phyloP scores from a whole-genome alignment of 225 moss, liverwort and hornwort species.

The Sphagnum contortum region DNA sequence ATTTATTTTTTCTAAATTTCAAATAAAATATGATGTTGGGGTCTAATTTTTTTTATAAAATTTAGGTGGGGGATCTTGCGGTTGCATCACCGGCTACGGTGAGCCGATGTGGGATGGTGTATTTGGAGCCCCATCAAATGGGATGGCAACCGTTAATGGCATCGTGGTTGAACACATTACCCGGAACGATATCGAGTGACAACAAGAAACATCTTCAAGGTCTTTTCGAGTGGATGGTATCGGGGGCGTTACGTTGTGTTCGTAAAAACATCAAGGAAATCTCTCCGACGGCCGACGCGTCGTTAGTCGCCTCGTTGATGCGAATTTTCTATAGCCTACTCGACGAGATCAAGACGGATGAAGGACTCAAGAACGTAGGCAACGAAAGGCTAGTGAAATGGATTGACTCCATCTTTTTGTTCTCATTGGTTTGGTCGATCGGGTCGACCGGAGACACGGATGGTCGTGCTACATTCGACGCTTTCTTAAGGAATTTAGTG shows the following conservation, averaged over 20 bases:
- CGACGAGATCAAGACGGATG: constrained; percentile 60
- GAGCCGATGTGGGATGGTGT: constrained; percentile 88
- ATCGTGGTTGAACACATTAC: constrained; percentile 68
- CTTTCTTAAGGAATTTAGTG: constrained; percentile 43
- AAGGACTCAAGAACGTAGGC: constrained; percentile 56
- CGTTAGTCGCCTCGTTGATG: constrained; percentile 65
- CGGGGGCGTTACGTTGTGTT: constrained; percentile 54
- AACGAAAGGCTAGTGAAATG: constrained; percentile 47
- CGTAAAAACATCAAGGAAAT: constrained; percentile 67
- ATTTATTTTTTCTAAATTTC: too few relatives aligned
- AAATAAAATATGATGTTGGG: too few relatives aligned
- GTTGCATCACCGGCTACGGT: constrained; percentile 90
- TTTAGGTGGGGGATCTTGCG: constrained; percentile 82
- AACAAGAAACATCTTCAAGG: constrained; percentile 63
- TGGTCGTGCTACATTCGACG: constrained; percentile 45
- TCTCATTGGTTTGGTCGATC: constrained; percentile 74
- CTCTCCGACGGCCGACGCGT: constrained; percentile 70
- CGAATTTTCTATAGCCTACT: constrained; percentile 73
- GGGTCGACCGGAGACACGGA: constrained; percentile 62
- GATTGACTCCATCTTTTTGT: constrained; percentile 75
- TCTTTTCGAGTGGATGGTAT: constrained; percentile 78
- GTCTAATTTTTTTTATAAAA: too few relatives aligned
- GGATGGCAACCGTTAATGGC: constrained; percentile 75
- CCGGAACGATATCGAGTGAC: constrained; percentile 41
- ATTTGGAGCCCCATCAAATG: constrained; percentile 81